Evolutionary conservation across 164 flowering plant species (phyloP).

Genomic region (Buxus sempervirens): DNA sequence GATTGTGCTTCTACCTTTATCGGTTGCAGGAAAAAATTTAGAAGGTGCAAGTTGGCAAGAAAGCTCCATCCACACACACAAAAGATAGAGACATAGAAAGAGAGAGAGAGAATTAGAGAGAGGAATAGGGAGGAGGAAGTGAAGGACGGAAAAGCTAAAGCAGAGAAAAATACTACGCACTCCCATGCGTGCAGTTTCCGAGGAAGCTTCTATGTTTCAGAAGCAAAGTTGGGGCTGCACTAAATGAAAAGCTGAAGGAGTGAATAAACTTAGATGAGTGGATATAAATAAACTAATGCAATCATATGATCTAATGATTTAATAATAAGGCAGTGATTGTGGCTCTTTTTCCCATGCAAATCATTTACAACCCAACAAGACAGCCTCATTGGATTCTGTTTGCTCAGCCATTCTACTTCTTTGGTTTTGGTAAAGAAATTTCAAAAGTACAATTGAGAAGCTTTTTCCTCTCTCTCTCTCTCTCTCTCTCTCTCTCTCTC

Average conservation of each 20-base stretch:
- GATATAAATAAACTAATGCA: neutral
- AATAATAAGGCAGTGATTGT: neutral
- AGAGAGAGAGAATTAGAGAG: constrained; percentile 21
- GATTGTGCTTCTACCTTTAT: constrained; percentile 20
- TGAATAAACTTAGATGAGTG: neutral
- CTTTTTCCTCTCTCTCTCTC: constrained; percentile 24
- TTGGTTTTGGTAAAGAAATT: constrained; percentile 11
- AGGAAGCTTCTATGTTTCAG: constrained; percentile 68
- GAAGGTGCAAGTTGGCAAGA: constrained; percentile 23
- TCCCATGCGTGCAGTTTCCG: constrained; percentile 48
- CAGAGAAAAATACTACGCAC: constrained; percentile 47
- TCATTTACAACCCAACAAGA: constrained; percentile 19
- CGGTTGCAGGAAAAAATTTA: constrained; percentile 22
- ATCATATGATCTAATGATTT: neutral
- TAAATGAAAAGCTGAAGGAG: constrained; percentile 8
- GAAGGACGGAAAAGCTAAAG: constrained; percentile 26
- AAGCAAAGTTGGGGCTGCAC: constrained; percentile 17
- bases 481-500: too few relatives aligned
- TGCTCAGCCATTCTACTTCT: neutral
- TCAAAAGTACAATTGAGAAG: constrained; percentile 24
- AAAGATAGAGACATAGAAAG: neutral
- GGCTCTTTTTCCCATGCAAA: constrained; percentile 24
- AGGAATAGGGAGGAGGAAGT: constrained; percentile 12
- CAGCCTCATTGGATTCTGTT: constrained; percentile 38
- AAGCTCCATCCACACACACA: neutral